Evolutionary conservation across 805 yeast species (phyloP).

Genomic region (Ogataea glucozyma): DNA sequence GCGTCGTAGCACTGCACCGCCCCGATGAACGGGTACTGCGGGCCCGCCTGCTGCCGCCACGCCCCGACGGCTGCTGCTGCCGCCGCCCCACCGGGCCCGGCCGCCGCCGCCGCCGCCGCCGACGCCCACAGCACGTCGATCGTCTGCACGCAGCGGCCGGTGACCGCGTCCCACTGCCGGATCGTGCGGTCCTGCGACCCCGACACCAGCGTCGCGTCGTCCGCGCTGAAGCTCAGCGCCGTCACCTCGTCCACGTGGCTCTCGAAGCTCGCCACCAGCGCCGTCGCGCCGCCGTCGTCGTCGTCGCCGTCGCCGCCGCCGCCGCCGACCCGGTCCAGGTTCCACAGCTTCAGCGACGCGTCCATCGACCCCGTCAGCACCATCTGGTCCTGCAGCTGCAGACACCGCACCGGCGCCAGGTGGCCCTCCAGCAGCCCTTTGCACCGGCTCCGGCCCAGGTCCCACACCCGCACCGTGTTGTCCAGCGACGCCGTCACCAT

Average conservation of each 20-base stretch:
- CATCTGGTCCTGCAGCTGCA: constrained; percentile 55
- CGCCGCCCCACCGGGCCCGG: constrained; percentile 3
- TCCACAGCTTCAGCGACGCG: constrained; percentile 65
- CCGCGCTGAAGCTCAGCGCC: constrained; percentile 51
- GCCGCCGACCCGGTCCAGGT: constrained; percentile 35
- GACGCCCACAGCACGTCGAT: constrained; percentile 66
- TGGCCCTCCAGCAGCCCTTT: constrained; percentile 61
- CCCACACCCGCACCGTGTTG: constrained; percentile 83
- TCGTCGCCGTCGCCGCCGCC: constrained; percentile 23
- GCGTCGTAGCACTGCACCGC: constrained; percentile 73
- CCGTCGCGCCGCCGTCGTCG: too few relatives aligned
- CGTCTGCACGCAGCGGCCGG: constrained; percentile 69
- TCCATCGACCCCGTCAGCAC: constrained; percentile 62
- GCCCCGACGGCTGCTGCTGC: constrained; percentile 4
- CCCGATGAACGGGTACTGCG: constrained; percentile 50
- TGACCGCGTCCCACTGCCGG: constrained; percentile 70
- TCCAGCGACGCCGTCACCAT: constrained; percentile 78
- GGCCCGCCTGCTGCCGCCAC: constrained; percentile 12
- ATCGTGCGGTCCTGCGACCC: constrained; percentile 74
- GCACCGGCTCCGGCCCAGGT: constrained; percentile 56
- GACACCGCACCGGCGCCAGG: constrained; percentile 54
- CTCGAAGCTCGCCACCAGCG: constrained; percentile 50
- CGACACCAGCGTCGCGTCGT: constrained; percentile 53
- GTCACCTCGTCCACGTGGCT: constrained; percentile 70
- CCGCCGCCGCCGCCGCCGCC: constrained; percentile 11